Percentiles rank a stretch among this genome's conserved stretches.
Conservation (phyloP, 345 rosid species). For the Chamaenerion angustifolium region DNA sequence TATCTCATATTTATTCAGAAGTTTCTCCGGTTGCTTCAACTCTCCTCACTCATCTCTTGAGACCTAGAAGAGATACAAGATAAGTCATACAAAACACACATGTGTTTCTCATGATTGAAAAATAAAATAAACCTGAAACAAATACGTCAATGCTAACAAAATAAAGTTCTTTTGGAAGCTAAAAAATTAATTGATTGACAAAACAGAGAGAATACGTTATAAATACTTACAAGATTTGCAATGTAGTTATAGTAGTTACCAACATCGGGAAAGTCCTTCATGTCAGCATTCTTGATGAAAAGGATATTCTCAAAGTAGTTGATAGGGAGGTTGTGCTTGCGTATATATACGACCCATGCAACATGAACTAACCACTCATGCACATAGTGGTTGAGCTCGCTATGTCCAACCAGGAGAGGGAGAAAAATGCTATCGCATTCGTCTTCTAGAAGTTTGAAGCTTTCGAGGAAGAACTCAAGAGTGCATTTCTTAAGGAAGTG, state of each 20-base stretch:
- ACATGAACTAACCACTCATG: constrained; percentile 41
- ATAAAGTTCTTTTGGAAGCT: too few relatives aligned
- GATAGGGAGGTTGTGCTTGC: constrained; percentile 42
- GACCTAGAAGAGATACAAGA: constrained; percentile 40
- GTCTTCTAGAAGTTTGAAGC: constrained; percentile 48
- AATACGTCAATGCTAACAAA: too few relatives aligned
- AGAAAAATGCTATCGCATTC: constrained; percentile 34
- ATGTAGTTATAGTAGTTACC: too few relatives aligned
- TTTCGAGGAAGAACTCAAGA: constrained; percentile 48
- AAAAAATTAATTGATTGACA: too few relatives aligned
- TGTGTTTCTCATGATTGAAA: too few relatives aligned
- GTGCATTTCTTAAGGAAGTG: constrained; percentile 42
- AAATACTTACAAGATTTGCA: too few relatives aligned
- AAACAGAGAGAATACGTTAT: too few relatives aligned
- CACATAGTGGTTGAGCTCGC: constrained; percentile 59
- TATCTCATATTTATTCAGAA: constrained; percentile 75
- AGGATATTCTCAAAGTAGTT: constrained; percentile 39
- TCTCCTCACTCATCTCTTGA: constrained; percentile 91
- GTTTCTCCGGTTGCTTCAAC: constrained; percentile 84
- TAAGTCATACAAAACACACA: too few relatives aligned
- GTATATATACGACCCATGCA: constrained; percentile 60
- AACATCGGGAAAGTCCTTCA: constrained; percentile 24
- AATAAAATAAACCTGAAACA: too few relatives aligned
- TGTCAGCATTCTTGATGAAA: constrained; percentile 29
- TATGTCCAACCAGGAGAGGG: constrained; percentile 35